Evolutionary conservation across 805 yeast genomes (phyloP).

Genomic region (Candida ficus): DNA sequence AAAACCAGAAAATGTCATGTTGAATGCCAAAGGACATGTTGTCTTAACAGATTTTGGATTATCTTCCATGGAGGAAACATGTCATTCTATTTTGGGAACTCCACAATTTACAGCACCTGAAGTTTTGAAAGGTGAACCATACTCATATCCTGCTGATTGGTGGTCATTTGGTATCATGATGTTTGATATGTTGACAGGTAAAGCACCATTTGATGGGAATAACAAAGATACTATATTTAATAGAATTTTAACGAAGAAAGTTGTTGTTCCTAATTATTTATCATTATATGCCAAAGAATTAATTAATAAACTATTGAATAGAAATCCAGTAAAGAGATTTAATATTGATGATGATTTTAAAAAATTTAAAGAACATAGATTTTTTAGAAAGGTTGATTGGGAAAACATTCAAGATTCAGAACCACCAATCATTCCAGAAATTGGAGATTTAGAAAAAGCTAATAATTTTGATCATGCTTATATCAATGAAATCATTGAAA

Average conservation of each 20-base stretch:
- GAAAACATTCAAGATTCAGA: constrained; percentile 35
- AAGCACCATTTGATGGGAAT: constrained; percentile 80
- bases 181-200: constrained; percentile 73
- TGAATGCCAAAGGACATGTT: constrained; percentile 73
- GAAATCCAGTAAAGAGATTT: constrained; percentile 61
- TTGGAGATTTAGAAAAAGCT: constrained; percentile 71
- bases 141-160: constrained; percentile 83
- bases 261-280: constrained; percentile 61
- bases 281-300: constrained; percentile 75
- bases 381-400: constrained; percentile 79
- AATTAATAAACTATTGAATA: constrained; percentile 57
- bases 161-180: constrained; percentile 85
- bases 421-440: constrained; percentile 76
- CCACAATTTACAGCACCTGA: constrained; percentile 75
- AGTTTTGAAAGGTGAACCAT: constrained; percentile 70
- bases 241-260: constrained; percentile 59
- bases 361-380: constrained; percentile 54
- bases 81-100: constrained; percentile 38
- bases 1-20: constrained; percentile 84
- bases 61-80: constrained; percentile 35
- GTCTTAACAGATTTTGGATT: constrained; percentile 85
- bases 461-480: constrained; percentile 77
- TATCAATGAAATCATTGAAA: constrained; percentile 45
- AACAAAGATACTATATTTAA: constrained; percentile 64
- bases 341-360: constrained; percentile 43